Evolutionary conservation across 2,329 filamentous ascomycete genomes (phyloP), one percentile per base, ranked within the genome.

Genomic region (Thyridium curvatum): DNA sequence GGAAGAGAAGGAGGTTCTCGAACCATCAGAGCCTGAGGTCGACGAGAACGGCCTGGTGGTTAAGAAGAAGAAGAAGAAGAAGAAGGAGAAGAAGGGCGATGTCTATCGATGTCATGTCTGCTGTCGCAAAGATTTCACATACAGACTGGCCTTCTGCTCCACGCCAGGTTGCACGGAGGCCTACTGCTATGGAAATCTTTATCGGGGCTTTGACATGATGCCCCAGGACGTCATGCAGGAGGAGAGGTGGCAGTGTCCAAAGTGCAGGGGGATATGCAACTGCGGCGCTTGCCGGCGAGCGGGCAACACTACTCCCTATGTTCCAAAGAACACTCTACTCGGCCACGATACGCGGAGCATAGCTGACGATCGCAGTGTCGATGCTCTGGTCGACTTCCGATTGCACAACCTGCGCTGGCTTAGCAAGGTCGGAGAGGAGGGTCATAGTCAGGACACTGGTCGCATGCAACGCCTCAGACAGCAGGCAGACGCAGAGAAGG

Each of bases 151-250:
- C 3, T 76, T 79, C 37, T 98, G 93, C 60, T 81, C 79, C 0
- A 81, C 69, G 30, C 64, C 66, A 3, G 76, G 73, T 8, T 97
- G 93, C 53, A 70, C 74, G 12, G 71, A 85, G 40, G 79, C 77
- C 1, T 98, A 94, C 56, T 97, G 93, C 59, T 98, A 94, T 54
- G 91, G 91, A n/a, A 84, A 84, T 13, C 71, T 98, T 2, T 97
- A 89, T 62, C 75, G 93, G 40, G 90, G 87, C 1, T 95, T 95
- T 53, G 91, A 97, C 57, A 77, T 89, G 56, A 84, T 88, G 75
- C 93, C 93, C 0, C 79, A 91, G 51, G 71, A 79, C 15, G 78
- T 90, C 1, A 83, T 96, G 74, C 82, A 94, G 54, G 74, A 86
- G 46, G 77, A 82, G 46, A 70, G 81, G 35, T 98, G 93, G 91